Conservation (phyloP, 1,284 basidiomycete genomes). For the Ceratobasidium sp. region DNA sequence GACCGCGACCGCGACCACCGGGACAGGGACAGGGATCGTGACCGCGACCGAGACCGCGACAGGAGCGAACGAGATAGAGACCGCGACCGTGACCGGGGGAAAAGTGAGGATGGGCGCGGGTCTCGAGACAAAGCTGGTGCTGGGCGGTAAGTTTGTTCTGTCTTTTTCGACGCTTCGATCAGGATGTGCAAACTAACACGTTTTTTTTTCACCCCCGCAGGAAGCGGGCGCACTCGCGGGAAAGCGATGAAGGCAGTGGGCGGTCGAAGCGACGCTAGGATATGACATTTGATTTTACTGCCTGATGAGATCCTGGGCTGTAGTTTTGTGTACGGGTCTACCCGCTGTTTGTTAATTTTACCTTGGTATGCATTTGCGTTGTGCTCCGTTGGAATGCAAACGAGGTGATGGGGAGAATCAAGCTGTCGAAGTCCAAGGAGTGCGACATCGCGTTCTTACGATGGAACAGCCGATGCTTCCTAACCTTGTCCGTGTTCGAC, state of each 20-base stretch:
- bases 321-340: not conserved
- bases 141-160: slow-evolving; percentile 16
- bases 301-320: not conserved
- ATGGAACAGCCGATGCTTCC: not conserved
- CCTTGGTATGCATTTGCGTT: slow-evolving; percentile 30
- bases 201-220: slow-evolving; percentile 17
- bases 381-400: slow-evolving; percentile 26
- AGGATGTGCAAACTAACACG: slow-evolving; percentile 14
- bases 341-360: slow-evolving; percentile 25
- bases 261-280: slow-evolving; percentile 37
- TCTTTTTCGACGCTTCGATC: not conserved
- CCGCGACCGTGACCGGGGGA: slow-evolving; percentile 46
- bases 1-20: slow-evolving; percentile 27
- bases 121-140: slow-evolving; percentile 39
- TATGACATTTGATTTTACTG: slow-evolving; percentile 12
- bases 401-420: not conserved
- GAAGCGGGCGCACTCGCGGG: slow-evolving; percentile 41
- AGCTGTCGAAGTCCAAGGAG: not conserved
- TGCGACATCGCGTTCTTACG: not conserved
- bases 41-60: slow-evolving; percentile 42
- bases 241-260: slow-evolving; percentile 45
- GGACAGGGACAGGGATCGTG: slow-evolving; percentile 44
- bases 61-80: slow-evolving; percentile 47
- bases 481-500: not conserved
- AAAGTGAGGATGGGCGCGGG: slow-evolving; percentile 40